phyloP scores from a whole-genome alignment of 306 rosid genomes.

The Glycine soja region DNA sequence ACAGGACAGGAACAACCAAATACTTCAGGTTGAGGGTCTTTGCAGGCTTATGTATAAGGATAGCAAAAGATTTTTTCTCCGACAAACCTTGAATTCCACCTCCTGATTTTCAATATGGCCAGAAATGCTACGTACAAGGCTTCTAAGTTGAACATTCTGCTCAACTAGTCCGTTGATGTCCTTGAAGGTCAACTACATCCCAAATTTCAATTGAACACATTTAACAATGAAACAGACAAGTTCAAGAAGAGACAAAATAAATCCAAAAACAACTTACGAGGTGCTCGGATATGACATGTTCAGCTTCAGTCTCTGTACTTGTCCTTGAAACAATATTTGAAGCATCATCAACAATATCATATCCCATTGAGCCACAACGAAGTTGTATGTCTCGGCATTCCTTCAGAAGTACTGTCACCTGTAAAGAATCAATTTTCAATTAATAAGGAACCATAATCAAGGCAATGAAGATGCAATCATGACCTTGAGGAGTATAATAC shows the following conservation, averaged over 20 bases:
- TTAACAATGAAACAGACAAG: conserved; percentile 3
- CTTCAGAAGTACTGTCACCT: conserved; percentile 95
- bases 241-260: neutral
- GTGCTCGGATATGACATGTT: conserved; percentile 78
- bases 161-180: conserved; percentile 93
- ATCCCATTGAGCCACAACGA: conserved; percentile 72
- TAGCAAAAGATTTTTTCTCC: neutral
- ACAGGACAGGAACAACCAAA: conserved; percentile 30
- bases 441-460: conserved; percentile 16
- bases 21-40: neutral
- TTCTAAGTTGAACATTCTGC: conserved; percentile 91
- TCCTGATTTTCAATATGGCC: conserved; percentile 78
- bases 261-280: conserved; percentile 64
- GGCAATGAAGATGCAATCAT: neutral
- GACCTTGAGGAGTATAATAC: neutral
- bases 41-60: neutral
- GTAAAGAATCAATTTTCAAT: conserved; percentile 29
- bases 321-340: conserved; percentile 46
- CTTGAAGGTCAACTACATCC: conserved; percentile 88
- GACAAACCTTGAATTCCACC: conserved; percentile 75
- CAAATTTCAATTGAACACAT: conserved; percentile 28
- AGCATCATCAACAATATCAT: conserved; percentile 52
- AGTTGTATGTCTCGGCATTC: conserved; percentile 96
- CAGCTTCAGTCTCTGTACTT: conserved; percentile 65
- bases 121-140: conserved; percentile 87